Evolutionary conservation across 148 eudicot genomes (phyloP).

Genomic region (Drosera capensis): DNA sequence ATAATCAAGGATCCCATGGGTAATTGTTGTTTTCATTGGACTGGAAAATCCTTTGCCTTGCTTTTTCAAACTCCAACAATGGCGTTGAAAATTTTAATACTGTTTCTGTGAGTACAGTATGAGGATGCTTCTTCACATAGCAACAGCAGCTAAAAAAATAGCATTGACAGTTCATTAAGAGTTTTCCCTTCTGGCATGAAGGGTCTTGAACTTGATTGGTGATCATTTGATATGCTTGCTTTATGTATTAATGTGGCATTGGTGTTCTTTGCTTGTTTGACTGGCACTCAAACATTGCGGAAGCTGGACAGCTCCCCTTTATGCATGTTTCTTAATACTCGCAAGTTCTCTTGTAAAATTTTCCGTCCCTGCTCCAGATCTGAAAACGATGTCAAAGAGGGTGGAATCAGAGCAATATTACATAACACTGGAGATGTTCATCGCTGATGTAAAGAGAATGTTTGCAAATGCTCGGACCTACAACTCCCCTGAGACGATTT

Average conservation of each 20-base stretch:
- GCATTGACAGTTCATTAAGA: too few relatives aligned
- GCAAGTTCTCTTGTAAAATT: background rate
- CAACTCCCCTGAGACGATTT: slow-evolving; percentile 86
- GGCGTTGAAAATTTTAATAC: background rate
- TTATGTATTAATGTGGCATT: too few relatives aligned
- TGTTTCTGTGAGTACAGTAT: too few relatives aligned
- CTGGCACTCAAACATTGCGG: background rate
- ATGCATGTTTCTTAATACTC: background rate
- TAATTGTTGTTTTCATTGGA: slow-evolving; percentile 8
- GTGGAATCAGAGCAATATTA: slow-evolving; percentile 87
- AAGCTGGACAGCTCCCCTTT: background rate
- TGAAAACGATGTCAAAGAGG: slow-evolving; percentile 80
- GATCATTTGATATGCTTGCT: too few relatives aligned
- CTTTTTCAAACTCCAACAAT: background rate
- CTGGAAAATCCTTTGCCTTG: background rate
- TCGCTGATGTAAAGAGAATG: slow-evolving; percentile 81
- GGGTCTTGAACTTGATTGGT: too few relatives aligned
- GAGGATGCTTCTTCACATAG: too few relatives aligned
- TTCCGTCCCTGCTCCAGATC: slow-evolving; percentile 26
- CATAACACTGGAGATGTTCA: slow-evolving; percentile 86
- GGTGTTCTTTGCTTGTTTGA: too few relatives aligned
- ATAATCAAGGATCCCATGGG: slow-evolving; percentile 96
- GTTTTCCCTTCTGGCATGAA: too few relatives aligned
- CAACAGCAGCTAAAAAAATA: too few relatives aligned
- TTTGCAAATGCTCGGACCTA: slow-evolving; percentile 85